Conservation (phyloP, 2,329 filamentous ascomycete species). For the Trichoderma arundinaceum region DNA sequence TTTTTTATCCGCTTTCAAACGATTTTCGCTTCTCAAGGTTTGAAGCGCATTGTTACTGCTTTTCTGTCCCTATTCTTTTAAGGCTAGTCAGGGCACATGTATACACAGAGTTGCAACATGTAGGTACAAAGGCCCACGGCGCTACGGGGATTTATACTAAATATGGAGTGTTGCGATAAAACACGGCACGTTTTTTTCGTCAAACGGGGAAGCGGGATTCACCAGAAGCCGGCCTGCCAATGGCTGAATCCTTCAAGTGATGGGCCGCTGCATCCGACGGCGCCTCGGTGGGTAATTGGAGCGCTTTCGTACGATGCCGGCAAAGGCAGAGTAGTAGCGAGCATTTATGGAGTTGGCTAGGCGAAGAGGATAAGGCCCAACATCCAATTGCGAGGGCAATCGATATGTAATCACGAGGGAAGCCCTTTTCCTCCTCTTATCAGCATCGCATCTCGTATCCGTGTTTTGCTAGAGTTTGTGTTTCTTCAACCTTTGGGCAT, state of each 20-base stretch:
- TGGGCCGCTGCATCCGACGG: constrained; percentile 6
- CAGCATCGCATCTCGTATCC: not conserved
- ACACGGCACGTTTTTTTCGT: not conserved
- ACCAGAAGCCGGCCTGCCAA: not conserved
- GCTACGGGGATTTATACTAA: not conserved
- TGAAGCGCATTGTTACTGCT: too few species aligned
- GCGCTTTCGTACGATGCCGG: not conserved
- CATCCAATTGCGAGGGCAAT: too few species aligned
- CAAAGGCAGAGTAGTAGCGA: too few species aligned
- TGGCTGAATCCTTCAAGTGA: not conserved
- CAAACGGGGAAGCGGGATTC: not conserved
- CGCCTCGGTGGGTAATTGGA: not conserved
- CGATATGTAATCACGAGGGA: too few species aligned
- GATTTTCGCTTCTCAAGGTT: not conserved
- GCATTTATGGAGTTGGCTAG: too few species aligned
- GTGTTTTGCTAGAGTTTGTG: not conserved
- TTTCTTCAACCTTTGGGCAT: not conserved
- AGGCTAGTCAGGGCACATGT: not conserved
- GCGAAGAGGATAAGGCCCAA: too few species aligned
- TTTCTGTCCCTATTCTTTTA: too few species aligned
- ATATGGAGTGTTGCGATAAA: not conserved
- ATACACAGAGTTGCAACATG: too few species aligned
- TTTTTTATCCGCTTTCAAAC: not conserved
- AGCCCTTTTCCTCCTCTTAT: not conserved
- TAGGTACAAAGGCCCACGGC: too few species aligned